Base-by-base conservation (phyloP, 495 filamentous ascomycete genomes). In the Astrocystis sublimbata region DNA sequence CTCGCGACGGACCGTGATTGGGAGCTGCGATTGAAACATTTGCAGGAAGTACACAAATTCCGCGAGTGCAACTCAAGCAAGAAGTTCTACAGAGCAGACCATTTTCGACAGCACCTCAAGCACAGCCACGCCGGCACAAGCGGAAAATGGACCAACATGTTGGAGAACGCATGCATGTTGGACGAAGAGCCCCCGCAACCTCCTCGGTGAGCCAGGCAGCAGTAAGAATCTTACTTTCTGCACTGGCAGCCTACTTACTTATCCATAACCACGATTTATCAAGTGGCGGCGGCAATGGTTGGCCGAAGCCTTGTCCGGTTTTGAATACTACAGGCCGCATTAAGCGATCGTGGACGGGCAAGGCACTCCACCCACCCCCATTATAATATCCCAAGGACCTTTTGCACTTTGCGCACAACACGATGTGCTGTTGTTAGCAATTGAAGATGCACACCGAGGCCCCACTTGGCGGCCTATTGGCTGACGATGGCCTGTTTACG, bases 81-180 rank as follows among this genome's bases (percentile, higher is more conserved):
- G 82, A 98, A 98, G 73, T 98, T 98, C 74, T 98, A 90, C 77
- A 87, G 94, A 4, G 94, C 94, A 17, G 94, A 98, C 72, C 94
- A 98, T 71, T 98, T 98, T 82, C 87, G 94, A 38, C 94, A 98
- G 74, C 94, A 98, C 77, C 80, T 98, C 55, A 98, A 98, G 79
- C 94, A 98, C 68, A 97, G 93, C 71, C 94, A 98, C 76, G 92
- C 89, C 6, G 96, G 94, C 12, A 93, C 92, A 2, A 97, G 92
- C 75, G 94, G 94, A 23, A 98, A 98, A 72, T 98, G 96, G 94
- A 98, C 94, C 19, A 98, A 98, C 74, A 93, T 96, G 79, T 77
- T 98, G 42, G 94, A 98, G 71, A 96, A 90, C 69, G 92, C 93
- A 31, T 98, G 94, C 75, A 96, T 97, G 93, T 89, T 92, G 75